Evolutionary conservation across 495 filamentous ascomycete genomes (phyloP).

Genomic region (Aspergillus sparsus): DNA sequence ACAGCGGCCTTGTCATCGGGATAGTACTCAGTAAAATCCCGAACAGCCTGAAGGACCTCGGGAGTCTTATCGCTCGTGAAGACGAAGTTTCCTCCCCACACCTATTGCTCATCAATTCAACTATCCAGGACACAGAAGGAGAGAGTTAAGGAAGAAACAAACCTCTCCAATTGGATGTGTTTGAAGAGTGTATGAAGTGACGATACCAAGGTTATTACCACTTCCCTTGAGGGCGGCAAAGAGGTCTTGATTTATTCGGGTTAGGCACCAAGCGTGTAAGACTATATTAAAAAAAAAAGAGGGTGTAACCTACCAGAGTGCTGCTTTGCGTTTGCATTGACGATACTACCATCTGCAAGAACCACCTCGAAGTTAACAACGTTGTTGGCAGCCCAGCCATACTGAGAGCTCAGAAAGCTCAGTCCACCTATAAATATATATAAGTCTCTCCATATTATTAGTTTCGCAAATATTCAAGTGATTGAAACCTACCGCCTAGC

Average conservation of each 20-base stretch:
- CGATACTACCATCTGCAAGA: slow-evolving; percentile 54
- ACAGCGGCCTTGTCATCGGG: slow-evolving; percentile 53
- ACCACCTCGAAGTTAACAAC: slow-evolving; percentile 57
- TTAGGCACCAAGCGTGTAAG: not conserved
- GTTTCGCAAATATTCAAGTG: not conserved
- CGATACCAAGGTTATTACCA: slow-evolving; percentile 61
- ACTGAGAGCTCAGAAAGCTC: slow-evolving; percentile 56
- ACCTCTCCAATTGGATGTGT: slow-evolving; percentile 44
- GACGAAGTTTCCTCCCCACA: slow-evolving; percentile 57
- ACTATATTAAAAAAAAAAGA: not conserved
- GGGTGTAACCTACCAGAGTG: slow-evolving; percentile 39
- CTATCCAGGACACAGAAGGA: not conserved
- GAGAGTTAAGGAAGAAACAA: not conserved
- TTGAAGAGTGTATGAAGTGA: slow-evolving; percentile 55
- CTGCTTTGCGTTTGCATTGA: slow-evolving; percentile 44
- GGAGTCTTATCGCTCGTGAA: slow-evolving; percentile 46
- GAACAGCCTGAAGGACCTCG: slow-evolving; percentile 47
- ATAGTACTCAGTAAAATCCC: slow-evolving; percentile 55
- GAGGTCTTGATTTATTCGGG: slow-evolving; percentile 43
- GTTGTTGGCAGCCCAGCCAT: slow-evolving; percentile 59
- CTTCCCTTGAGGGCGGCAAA: slow-evolving; percentile 59
- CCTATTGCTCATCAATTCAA: slow-evolving; percentile 19
- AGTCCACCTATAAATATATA: slow-evolving; percentile 35
- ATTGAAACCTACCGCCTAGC: slow-evolving; percentile 38
- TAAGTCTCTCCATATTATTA: not conserved